Conservation (phyloP, 108 stramenopile genomes). For the Cyclotella baltica region DNA sequence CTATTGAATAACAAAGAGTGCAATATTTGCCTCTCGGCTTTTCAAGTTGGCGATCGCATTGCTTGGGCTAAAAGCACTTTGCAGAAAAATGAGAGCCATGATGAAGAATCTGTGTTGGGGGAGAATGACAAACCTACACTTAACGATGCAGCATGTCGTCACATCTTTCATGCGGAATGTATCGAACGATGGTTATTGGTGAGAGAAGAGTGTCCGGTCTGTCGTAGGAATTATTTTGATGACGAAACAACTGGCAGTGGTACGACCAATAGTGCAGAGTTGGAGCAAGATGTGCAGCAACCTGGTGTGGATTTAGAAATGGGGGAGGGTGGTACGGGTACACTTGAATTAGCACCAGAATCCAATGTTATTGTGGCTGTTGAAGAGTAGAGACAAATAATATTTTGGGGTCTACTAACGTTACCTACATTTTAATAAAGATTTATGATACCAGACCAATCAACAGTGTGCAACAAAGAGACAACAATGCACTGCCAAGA, state of each 20-base stretch:
- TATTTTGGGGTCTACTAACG: too few relatives aligned
- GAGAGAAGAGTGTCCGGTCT: slow-evolving; percentile 52
- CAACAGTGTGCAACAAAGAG: too few relatives aligned
- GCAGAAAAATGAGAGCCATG: background rate
- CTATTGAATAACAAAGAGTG: slow-evolving; percentile 30
- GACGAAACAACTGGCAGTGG: background rate
- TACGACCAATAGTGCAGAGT: background rate
- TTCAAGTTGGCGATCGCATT: slow-evolving; percentile 53
- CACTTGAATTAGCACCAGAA: background rate
- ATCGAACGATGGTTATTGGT: slow-evolving; percentile 70
- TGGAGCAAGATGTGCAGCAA: background rate
- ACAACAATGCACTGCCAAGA: too few relatives aligned
- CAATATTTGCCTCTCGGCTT: slow-evolving; percentile 44
- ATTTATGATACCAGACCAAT: too few relatives aligned
- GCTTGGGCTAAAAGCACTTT: slow-evolving; percentile 19
- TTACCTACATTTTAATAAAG: too few relatives aligned
- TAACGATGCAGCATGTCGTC: slow-evolving; percentile 41
- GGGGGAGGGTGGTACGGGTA: background rate
- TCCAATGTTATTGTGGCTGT: background rate
- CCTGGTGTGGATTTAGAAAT: background rate
- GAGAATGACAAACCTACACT: background rate
- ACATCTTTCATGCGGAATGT: slow-evolving; percentile 76
- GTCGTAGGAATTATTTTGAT: slow-evolving; percentile 39
- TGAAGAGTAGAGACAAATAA: background rate
- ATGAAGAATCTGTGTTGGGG: background rate